Percentiles rank a stretch among this genome's conserved stretches.
Evolutionary conservation across 495 filamentous ascomycete genomes (phyloP).

Genomic region (Hypoxylon cercidicola): DNA sequence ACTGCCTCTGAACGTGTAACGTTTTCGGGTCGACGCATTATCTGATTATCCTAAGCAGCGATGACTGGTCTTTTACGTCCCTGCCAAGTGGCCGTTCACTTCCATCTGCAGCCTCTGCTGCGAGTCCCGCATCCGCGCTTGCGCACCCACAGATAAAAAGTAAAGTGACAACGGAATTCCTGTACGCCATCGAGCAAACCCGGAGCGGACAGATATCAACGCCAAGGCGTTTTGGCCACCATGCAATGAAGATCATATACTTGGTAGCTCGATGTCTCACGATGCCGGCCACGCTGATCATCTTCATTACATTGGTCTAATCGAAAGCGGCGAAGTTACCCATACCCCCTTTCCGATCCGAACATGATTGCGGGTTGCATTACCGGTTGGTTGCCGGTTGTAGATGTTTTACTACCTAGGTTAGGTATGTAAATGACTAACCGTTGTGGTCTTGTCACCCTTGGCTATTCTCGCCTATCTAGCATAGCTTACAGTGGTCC

Average conservation of each 20-base stretch:
- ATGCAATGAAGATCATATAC: constrained; percentile 43
- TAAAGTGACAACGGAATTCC: constrained; percentile 30
- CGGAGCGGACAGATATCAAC: constrained; percentile 39
- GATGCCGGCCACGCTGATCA: constrained; percentile 28
- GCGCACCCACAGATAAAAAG: constrained; percentile 26
- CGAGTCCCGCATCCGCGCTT: constrained; percentile 41
- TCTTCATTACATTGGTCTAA: constrained; percentile 13
- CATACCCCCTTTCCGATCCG: constrained; percentile 15
- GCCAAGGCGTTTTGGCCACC: constrained; percentile 33
- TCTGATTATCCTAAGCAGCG: constrained; percentile 34
- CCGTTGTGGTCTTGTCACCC: neutral
- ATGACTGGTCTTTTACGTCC: constrained; percentile 25
- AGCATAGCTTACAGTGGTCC: constrained; percentile 3
- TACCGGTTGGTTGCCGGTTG: neutral
- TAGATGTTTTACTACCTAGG: constrained; percentile 1
- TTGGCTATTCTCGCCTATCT: constrained; percentile 12
- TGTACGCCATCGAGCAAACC: constrained; percentile 36
- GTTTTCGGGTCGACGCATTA: constrained; percentile 29
- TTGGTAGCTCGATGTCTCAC: constrained; percentile 37
- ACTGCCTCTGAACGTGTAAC: constrained; percentile 26
- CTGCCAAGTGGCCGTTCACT: constrained; percentile 35
- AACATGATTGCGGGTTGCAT: neutral
- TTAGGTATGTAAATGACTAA: neutral
- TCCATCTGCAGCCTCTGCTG: constrained; percentile 32
- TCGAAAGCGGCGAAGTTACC: constrained; percentile 13